phyloP scores from a whole-genome alignment of 176 grass and related monocot species.

The Oryza punctata region DNA sequence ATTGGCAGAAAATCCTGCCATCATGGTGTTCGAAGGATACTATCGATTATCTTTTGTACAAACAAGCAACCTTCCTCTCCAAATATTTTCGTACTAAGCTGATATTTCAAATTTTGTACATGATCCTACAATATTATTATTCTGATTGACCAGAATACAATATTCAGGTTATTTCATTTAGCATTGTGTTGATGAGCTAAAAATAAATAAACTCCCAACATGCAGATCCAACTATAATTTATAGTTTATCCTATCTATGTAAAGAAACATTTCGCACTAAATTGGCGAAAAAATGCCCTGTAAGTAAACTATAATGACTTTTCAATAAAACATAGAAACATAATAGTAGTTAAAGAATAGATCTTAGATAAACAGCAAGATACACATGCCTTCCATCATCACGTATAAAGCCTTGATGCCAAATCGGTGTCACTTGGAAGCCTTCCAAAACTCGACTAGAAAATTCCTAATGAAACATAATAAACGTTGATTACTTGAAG shows the following conservation, averaged over 20 bases:
- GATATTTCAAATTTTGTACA: not conserved
- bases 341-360: slow-evolving; percentile 26
- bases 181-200: not conserved
- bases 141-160: not conserved
- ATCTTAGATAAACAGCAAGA: slow-evolving; percentile 13
- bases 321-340: not conserved
- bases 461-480: slow-evolving; percentile 65
- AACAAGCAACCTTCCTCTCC: not conserved
- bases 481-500: not conserved
- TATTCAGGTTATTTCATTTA: not conserved
- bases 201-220: not conserved
- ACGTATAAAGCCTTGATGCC: slow-evolving; percentile 87
- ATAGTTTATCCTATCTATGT: slow-evolving; percentile 1
- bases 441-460: slow-evolving; percentile 75
- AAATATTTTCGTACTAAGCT: not conserved
- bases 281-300: not conserved
- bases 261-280: not conserved
- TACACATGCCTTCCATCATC: slow-evolving; percentile 83
- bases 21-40: not conserved
- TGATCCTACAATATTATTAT: not conserved
- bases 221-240: not conserved
- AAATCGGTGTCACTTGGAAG: slow-evolving; percentile 90
- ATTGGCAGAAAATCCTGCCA: not conserved
- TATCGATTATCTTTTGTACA: not conserved
- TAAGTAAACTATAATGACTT: not conserved